Percentiles rank a stretch among this genome's conserved stretches.
These are phyloP conservation scores for Didymosphaeria variabile DNA, from an alignment of 2,329 filamentous ascomycete species.

Conservation along the genomic window DNA sequence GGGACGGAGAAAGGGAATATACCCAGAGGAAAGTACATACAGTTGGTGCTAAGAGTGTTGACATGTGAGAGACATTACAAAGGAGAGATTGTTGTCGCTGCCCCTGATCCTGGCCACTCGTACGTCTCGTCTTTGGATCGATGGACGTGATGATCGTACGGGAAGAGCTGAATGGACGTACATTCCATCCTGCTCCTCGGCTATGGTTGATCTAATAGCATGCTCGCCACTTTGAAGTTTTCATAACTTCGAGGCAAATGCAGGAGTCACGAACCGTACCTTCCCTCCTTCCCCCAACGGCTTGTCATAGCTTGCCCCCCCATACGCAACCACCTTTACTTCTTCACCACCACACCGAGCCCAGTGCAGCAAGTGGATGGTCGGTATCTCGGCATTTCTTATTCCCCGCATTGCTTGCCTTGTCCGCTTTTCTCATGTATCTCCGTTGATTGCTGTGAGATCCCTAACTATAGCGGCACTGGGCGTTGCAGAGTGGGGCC, in stretches of 20 bases:
- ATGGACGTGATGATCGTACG: no score
- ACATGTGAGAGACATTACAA: no score
- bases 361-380: not conserved
- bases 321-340: not conserved
- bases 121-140: no score
- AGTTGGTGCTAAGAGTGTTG: no score
- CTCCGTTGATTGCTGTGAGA: not conserved
- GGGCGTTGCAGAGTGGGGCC: no score
- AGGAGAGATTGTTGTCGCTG: no score
- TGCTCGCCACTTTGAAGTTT: no score
- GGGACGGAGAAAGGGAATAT: not conserved
- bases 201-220: no score
- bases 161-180: no score
- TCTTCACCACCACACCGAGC: not conserved
- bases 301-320: not conserved
- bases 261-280: not conserved
- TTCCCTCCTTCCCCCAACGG: not conserved
- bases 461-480: not conserved
- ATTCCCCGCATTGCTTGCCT: not conserved
- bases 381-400: not conserved
- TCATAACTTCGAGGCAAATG: not conserved
- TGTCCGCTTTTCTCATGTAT: not conserved
- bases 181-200: no score
- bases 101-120: no score
- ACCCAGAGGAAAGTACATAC: not conserved